Base-by-base conservation (phyloP, 805 yeast species). In the Wickerhamiella spandovensis region DNA sequence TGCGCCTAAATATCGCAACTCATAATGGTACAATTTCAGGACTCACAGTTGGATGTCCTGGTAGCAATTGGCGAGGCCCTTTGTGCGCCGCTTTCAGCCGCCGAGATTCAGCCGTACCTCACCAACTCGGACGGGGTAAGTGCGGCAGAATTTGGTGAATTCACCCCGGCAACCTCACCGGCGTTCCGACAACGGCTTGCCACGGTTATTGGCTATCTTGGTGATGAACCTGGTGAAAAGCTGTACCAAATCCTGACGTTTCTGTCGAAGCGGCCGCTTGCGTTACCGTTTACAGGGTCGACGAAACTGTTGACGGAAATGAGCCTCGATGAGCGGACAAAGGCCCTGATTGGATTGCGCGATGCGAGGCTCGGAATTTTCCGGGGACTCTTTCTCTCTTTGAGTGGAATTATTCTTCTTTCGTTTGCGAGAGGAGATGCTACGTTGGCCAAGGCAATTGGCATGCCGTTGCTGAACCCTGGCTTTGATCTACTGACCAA, bases 321-420 rank as follows among this genome's bases (percentile, higher is more conserved):
- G 65, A 24, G 53, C 15, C 46, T 15, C 1, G 46, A 23, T 7
- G 69, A 74, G 54, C 59, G 69, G 17, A 67, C 60, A 44, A 53
- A 48, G 2, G 51, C 73, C 13, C 54, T 76, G 32, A 49, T 47
- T 4, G 52, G 64, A 3, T 72, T 78, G 77, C 59, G 69, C 32
- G 63, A 63, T 51, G 71, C 78, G 7, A 69, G 70, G 2, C 18
- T 75, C 20, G 51, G 62, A 2, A 47, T 54, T 12, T 65, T 68
- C 48, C 65, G 75, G 43, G 58, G 64, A 49, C 56, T 75, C 7
- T 70, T 63, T 56, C 53, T 62, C 24, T 56, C 67, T 18, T 48
- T 73, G 44, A 37, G 51, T 17, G 48, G 62, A 6, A 28, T 72
- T 23, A 13, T 52, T 6, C 35, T 52, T 43, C 30, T 52, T 12